Base-by-base conservation (phyloP, 2,329 filamentous ascomycete genomes). In the Colletotrichum brevisporum region DNA sequence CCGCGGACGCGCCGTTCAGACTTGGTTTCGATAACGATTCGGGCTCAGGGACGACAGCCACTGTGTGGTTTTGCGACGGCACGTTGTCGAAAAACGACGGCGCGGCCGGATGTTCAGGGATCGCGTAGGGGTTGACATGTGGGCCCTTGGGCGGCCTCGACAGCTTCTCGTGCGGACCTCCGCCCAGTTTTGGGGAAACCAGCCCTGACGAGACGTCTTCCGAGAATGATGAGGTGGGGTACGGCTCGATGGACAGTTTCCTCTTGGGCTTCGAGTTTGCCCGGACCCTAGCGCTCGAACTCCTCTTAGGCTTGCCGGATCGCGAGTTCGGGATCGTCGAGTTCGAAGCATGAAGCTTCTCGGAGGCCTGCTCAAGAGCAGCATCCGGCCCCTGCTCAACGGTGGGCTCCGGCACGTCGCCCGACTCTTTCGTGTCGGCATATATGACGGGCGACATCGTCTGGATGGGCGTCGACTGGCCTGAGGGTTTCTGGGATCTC, bases 11-110 rank as follows among this genome's bases (percentile, higher is more conserved):
- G 16, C 45, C 48, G 8, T 57, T 58, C 39, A 26, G 16, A 16
- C 26, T 56, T 48, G 51, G 54, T 27, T 39, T 66, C 10, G 39
- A 16, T 15, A 53, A 50, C 48, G 69, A 47, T 5, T 71, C 66
- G n/a, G 67, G 52, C 48, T 71, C 69, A 24, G 66, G 65, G 8
- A 66, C 52, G 50, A 71, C 48, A 10, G 48, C 52, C 10, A 70
- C 57, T 5, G 55, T 18, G n/a, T 54, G 67, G 5, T 55, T 66
- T 4, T 67, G 75, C 41, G 77, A 71, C 5, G 78, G 73, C 4
- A 83, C 72, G 50, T 81, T 81, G 54, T 82, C 81, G 51, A 82
- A 82, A 52, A 83, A 82, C 0, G 76, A 76, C 5, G 80, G 77
- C 47, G 78, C 79, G 1, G 76, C 67, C 5, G 81, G 78, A 21